Evolutionary conservation across 2,329 filamentous ascomycete species (phyloP).

Genomic region (Exophiala viscosa): DNA sequence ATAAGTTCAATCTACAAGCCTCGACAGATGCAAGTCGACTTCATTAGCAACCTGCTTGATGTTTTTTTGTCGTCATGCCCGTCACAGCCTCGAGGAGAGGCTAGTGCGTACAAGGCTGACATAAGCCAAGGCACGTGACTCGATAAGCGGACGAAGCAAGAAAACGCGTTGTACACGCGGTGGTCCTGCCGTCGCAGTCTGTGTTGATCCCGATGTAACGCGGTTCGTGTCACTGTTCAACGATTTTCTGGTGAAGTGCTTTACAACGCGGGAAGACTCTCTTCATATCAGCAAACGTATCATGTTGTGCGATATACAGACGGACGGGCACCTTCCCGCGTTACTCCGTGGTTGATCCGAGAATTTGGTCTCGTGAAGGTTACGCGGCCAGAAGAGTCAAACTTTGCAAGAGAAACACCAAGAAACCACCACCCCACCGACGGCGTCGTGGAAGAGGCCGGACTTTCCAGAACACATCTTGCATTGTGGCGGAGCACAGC

Average conservation of each 20-base stretch:
- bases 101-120: conserved; percentile 16
- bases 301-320: conserved; percentile 19
- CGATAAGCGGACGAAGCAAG: not conserved
- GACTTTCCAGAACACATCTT: no score
- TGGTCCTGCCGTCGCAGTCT: not conserved
- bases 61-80: conserved; percentile 1
- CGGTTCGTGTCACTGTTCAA: not conserved
- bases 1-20: no score
- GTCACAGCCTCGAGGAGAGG: not conserved
- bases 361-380: conserved; percentile 5
- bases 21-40: no score
- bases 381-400: conserved; percentile 1
- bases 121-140: conserved; percentile 18
- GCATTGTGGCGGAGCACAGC: not conserved
- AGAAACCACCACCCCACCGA: no score
- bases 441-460: no score
- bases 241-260: not conserved
- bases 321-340: conserved; percentile 10
- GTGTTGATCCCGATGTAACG: not conserved
- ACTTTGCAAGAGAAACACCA: conserved; percentile 1
- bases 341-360: conserved; percentile 17
- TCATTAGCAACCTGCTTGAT: not conserved
- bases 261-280: not conserved
- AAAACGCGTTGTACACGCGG: not conserved
- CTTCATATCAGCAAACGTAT: conserved; percentile 15